Conservation (phyloP, 2,329 filamentous ascomycete species). For the Penicillium palitans region DNA sequence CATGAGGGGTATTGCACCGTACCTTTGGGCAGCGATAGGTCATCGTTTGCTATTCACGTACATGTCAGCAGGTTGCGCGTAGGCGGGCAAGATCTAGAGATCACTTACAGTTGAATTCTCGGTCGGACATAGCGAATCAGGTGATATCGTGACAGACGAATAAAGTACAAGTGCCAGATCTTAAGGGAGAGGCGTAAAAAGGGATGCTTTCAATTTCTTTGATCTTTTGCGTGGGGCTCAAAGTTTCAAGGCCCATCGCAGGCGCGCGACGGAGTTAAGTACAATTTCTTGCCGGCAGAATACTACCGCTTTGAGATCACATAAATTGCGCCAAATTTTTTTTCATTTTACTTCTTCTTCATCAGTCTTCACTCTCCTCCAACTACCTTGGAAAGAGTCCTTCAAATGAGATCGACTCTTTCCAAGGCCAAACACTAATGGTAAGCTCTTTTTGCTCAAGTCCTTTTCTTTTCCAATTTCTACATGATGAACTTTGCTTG, state of each 20-base stretch:
- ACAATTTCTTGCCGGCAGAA: slow-evolving; percentile 33
- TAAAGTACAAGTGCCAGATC: background rate
- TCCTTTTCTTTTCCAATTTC: slow-evolving; percentile 11
- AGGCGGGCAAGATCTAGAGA: slow-evolving; percentile 14
- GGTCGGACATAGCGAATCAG: slow-evolving; percentile 52
- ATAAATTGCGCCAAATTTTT: slow-evolving; percentile 29
- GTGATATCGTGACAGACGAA: background rate
- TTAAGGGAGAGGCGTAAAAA: background rate
- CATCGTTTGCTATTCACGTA: slow-evolving; percentile 52
- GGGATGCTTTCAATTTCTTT: slow-evolving; percentile 13
- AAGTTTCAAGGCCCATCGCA: slow-evolving; percentile 10
- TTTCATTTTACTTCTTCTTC: slow-evolving; percentile 13
- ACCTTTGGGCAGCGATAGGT: slow-evolving; percentile 62
- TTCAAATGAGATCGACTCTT: slow-evolving; percentile 20
- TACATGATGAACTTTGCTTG: slow-evolving; percentile 59
- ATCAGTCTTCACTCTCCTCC: slow-evolving; percentile 10
- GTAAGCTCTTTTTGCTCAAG: slow-evolving; percentile 28
- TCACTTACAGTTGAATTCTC: slow-evolving; percentile 53
- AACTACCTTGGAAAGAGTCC: slow-evolving; percentile 20
- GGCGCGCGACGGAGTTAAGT: slow-evolving; percentile 18
- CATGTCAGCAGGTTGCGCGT: slow-evolving; percentile 24
- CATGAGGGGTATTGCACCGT: slow-evolving; percentile 13
- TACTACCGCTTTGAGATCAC: slow-evolving; percentile 23
- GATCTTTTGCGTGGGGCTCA: slow-evolving; percentile 24
- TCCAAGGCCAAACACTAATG: slow-evolving; percentile 21